Base-by-base conservation (phyloP, 257 asterid species). In the Solanum pinnatisectum region DNA sequence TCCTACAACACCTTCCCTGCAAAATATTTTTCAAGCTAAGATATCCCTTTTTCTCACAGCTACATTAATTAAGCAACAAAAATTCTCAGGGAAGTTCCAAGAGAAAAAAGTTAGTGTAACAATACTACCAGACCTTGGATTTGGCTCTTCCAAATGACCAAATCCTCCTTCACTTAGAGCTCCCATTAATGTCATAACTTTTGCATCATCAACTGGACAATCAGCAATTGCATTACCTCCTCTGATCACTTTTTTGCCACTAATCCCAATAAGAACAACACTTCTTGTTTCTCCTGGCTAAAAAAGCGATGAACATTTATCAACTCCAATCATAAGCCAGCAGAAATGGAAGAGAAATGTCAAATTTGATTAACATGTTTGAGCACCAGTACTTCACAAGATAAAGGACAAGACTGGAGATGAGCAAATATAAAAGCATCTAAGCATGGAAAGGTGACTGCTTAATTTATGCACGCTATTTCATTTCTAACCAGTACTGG, bases 241-340 rank as follows among this genome's bases (percentile, higher is more conserved):
- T 89, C 94, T 92, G 70, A 97, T 97, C 87, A 96, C 89, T 91
- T 91, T 95, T 49, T 88, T 87, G 85, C 99, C 99, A 79, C 95
- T 94, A 83, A 96, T 96, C 88, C 92, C 91, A 88, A 97, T 95
- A 89, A 97, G 98, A 88, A 93, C 91, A 89, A 97, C 98, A 86
- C 94, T 93, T 92, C 94, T 97, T n/a, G 96, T 90, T 86, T 97
- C 99, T 93, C 99, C 99, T 90, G 99, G 99, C 99, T 97, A 89
- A 83, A 84, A 78, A 88, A 92, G 40, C 3, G 63, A 46, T 46
- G 10, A 30, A 46, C 30, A 81, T 30, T 27, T 81, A 68, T 81
- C 85, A 81, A 81, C 18, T 46, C 40, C 68, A 4, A 81, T 30
- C 85, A 81, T 18, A 49, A 30, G 68, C 25, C 68, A 81, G 40